Conservation (phyloP, 2,329 filamentous ascomycete genomes). For the Cladosporium cucumerinum region DNA sequence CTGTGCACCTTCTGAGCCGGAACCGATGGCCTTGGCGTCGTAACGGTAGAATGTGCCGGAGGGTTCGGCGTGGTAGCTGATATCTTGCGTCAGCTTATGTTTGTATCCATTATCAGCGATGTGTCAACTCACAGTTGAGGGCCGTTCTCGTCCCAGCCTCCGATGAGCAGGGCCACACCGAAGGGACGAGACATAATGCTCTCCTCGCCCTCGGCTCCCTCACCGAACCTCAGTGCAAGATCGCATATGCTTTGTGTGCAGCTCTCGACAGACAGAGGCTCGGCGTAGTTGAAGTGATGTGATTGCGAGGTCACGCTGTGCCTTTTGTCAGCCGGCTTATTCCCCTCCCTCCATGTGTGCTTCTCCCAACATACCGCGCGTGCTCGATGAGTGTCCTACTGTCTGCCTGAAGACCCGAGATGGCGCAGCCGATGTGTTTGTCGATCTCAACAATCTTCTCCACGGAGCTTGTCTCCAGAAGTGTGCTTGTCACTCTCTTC, state of each 20-base stretch:
- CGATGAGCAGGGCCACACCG: conserved; percentile 92
- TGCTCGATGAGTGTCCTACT: conserved; percentile 98
- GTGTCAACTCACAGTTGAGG: conserved; percentile 66
- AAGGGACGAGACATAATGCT: conserved; percentile 98
- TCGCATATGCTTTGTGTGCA: conserved; percentile 99
- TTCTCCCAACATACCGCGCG: conserved; percentile 55
- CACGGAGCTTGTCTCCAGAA: conserved; percentile 95
- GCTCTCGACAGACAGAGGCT: conserved; percentile 91
- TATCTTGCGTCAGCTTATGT: background rate
- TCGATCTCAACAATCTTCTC: conserved; percentile 99
- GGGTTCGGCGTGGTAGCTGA: conserved; percentile 89
- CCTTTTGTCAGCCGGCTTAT: conserved; percentile 7
- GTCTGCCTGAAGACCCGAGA: conserved; percentile 96
- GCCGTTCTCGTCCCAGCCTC: conserved; percentile 94
- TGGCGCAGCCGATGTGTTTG: conserved; percentile 96
- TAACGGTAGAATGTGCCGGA: conserved; percentile 99
- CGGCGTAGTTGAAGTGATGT: conserved; percentile 97
- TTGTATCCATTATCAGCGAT: background rate
- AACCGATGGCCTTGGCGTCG: conserved; percentile 97
- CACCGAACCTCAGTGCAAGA: conserved; percentile 89
- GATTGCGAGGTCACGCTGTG: conserved; percentile 81
- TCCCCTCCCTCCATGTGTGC: background rate
- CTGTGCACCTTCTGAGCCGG: conserved; percentile 93
- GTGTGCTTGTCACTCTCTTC: conserved; percentile 96
- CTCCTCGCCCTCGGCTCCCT: conserved; percentile 88